Evolutionary conservation across 129 eudicot species (phyloP), one percentile per base, ranked within the genome.

Genomic region (Erigeron canadensis): DNA sequence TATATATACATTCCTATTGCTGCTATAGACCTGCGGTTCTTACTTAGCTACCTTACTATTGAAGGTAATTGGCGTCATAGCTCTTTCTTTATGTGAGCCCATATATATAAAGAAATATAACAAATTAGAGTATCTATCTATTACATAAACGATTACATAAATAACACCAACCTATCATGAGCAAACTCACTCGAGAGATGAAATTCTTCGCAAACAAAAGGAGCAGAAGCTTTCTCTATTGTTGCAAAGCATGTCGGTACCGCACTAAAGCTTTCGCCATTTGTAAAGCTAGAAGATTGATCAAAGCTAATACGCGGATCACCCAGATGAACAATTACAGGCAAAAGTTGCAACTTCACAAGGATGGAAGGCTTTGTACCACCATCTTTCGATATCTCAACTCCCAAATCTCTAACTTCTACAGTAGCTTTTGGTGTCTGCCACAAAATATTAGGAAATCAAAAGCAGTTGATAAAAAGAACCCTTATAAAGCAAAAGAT

Each of bases 171-270:
- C 98, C 98, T 94, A 65, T 80, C 83, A 79, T 90, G 97, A 75
- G 93, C 96, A 79, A 89, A 77, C 79, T 94, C 93, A 78, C 95
- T 87, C 77, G 88, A 81, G 82, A 94, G 82, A 59, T 90, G 81
- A 38, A 94, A 83, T 70, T 94, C 96, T 86, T 94, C 97, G 70
- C 98, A 94, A 80, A 76, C 72, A 78, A 94, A 87, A 75, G 97
- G 92, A 81, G 90, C 79, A 71, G 80, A 69, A 18, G 84, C 75
- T 72, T 83, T 84, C 42, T 89, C 95, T 13, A 72, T 72, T 70
- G 67, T 65, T 63, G 86, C 77, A 67, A 74, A 65, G 65, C 74
- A 72, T 56, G 89, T 65, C 71, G 80, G 91, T 73, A 79, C 80
- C 55, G 77, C 76, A 75, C 80, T 75, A 75, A 54, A 50, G 80